Base-by-base conservation (phyloP, 441 rosid species). In the Adansonia rubrostipa region DNA sequence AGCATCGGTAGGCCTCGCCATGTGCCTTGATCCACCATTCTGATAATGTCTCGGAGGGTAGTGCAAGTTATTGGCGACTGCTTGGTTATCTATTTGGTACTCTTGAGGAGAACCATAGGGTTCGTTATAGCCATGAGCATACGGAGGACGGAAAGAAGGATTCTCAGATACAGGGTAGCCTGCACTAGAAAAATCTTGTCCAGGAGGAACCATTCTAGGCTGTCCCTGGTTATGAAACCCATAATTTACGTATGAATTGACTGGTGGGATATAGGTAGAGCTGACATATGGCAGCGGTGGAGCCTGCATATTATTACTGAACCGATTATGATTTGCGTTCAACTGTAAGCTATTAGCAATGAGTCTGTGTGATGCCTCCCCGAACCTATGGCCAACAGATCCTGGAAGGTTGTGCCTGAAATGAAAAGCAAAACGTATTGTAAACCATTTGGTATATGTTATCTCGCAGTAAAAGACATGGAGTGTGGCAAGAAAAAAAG, bases 351-450 rank as follows among this genome's bases (percentile, higher is more conserved):
- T 91, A 81, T 90, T 90, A 69, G 83, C 78, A 76, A 94, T 85
- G 42, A 92, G 91, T 54, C 89, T 89, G 80, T 90, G 93, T 4
- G 97, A 89, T 81, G 90, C 97, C 40, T 90, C 90, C 79, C 92
- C 93, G 54, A 94, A 93, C 82, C 87, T 89, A 72, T 63, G 84
- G 36, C 95, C 92, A 64, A 88, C 76, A 70, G 88, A 73, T 76
- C 92, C 91, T 36, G 85, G 83, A 13, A 86, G 92, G 77, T 91
- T 91, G 68, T 77, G 87, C 92, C 98, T 96, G 87, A 62, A 83
- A 47, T 53, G 33, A 40, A 75, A 50, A 9, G n/a, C 76, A 58
- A 74, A 79, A 5, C 62, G 40, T 40, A 54, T 6, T 4, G 54
- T 19, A 33, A 51, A 76, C n/a, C 3, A 1, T 13, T 10, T 22